Evolutionary conservation across 2,329 filamentous ascomycete species (phyloP).

Genomic region (Biscogniauxia marginata): DNA sequence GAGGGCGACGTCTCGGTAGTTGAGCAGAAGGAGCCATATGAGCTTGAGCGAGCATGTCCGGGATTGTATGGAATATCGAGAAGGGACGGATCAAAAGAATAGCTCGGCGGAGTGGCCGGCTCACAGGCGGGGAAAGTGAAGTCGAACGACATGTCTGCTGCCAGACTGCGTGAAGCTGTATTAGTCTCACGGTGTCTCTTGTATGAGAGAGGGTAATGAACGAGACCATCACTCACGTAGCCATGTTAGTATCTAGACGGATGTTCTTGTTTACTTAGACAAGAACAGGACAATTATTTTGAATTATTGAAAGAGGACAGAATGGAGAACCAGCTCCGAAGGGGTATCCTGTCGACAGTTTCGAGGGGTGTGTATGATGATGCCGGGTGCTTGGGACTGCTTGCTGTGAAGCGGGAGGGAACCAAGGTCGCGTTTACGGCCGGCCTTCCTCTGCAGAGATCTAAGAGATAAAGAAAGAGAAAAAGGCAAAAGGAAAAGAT

Average conservation of each 20-base stretch:
- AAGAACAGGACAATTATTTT: slow-evolving; percentile 27
- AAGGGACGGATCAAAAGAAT: slow-evolving; percentile 56
- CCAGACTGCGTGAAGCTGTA: slow-evolving; percentile 47
- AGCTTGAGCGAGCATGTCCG: slow-evolving; percentile 61
- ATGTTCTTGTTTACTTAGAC: slow-evolving; percentile 27
- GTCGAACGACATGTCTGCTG: slow-evolving; percentile 61
- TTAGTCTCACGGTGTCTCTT: slow-evolving; percentile 26
- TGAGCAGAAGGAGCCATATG: slow-evolving; percentile 67
- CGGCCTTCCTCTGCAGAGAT: slow-evolving; percentile 26
- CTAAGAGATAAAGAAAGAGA: slow-evolving; percentile 27
- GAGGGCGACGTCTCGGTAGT: slow-evolving; percentile 59
- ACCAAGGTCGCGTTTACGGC: slow-evolving; percentile 21
- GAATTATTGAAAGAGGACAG: slow-evolving; percentile 24
- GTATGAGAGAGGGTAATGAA: slow-evolving; percentile 2
- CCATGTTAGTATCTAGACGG: slow-evolving; percentile 35
- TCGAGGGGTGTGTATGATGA: slow-evolving; percentile 19
- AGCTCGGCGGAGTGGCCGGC: slow-evolving; percentile 50
- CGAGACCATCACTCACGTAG: slow-evolving; percentile 38
- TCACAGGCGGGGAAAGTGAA: slow-evolving; percentile 57
- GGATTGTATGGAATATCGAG: slow-evolving; percentile 53
- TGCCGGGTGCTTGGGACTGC: slow-evolving; percentile 7
- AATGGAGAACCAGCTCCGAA: slow-evolving; percentile 33
- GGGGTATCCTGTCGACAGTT: slow-evolving; percentile 6
- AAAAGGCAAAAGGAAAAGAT: slow-evolving; percentile 25
- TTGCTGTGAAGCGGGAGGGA: slow-evolving; percentile 27